Conservation (phyloP, 2,329 filamentous ascomycete species). For the Microthyrium microscopicum region DNA sequence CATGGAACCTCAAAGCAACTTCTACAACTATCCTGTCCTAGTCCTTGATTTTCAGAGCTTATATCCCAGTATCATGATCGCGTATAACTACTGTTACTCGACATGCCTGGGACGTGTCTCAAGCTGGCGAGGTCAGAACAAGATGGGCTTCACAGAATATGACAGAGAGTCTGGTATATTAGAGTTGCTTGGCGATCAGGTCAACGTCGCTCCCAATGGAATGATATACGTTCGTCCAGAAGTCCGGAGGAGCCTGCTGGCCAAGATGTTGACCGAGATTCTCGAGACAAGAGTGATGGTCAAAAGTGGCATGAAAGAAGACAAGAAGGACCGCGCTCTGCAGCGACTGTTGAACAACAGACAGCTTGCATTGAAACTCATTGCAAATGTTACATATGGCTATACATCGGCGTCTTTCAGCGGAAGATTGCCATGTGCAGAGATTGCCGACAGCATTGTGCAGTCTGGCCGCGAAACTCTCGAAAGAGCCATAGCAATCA, state of each 20-base stretch:
- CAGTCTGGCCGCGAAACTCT: constrained; percentile 90
- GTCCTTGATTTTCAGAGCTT: constrained; percentile 93
- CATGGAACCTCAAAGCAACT: constrained; percentile 92
- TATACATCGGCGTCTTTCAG: constrained; percentile 96
- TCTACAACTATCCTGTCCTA: constrained; percentile 77
- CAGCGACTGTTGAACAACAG: constrained; percentile 84
- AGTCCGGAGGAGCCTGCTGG: constrained; percentile 76
- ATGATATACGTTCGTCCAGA: constrained; percentile 85
- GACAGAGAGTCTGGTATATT: constrained; percentile 58
- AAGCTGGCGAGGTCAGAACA: constrained; percentile 78
- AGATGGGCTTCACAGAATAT: constrained; percentile 90
- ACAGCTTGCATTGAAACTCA: constrained; percentile 82
- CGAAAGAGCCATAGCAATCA: constrained; percentile 81
- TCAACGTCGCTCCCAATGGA: constrained; percentile 89
- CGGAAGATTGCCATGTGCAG: constrained; percentile 91
- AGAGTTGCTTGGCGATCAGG: constrained; percentile 61
- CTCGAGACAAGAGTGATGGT: constrained; percentile 95
- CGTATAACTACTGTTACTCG: constrained; percentile 98
- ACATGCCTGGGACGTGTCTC: constrained; percentile 79
- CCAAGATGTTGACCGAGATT: constrained; percentile 93
- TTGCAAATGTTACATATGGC: constrained; percentile 97
- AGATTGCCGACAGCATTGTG: constrained; percentile 96
- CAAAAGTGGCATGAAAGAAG: constrained; percentile 87
- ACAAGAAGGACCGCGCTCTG: constrained; percentile 72
- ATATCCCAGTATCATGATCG: constrained; percentile 97